phyloP scores from a whole-genome alignment of 2,329 filamentous ascomycete species.

The Gaeumannomyces sp. region DNA sequence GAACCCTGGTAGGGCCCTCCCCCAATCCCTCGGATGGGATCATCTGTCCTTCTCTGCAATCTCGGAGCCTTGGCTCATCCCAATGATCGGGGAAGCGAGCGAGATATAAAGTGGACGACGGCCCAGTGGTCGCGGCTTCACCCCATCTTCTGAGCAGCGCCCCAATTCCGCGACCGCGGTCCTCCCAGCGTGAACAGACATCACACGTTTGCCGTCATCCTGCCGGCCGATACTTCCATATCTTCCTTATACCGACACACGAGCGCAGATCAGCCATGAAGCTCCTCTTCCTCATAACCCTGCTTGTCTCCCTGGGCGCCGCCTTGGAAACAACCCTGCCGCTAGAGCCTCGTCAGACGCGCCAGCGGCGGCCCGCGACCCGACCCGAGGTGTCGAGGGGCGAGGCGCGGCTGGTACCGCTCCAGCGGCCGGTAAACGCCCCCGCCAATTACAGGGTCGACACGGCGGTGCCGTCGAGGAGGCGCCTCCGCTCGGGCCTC shows the following conservation, averaged over 20 bases:
- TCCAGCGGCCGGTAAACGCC: conserved; percentile 15
- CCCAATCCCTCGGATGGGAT: too few relatives aligned
- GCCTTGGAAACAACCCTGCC: conserved; percentile 15
- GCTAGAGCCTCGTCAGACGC: conserved; percentile 13
- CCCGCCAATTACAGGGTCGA: conserved; percentile 19
- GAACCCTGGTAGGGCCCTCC: too few relatives aligned
- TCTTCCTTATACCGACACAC: background rate
- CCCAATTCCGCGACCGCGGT: too few relatives aligned
- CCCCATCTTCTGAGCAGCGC: too few relatives aligned
- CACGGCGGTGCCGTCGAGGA: conserved; percentile 17
- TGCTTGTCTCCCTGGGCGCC: conserved; percentile 20
- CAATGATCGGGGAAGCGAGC: too few relatives aligned
- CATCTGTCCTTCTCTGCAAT: too few relatives aligned
- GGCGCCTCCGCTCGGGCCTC: conserved; percentile 19
- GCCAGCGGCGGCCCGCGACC: conserved; percentile 12
- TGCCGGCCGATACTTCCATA: too few relatives aligned
- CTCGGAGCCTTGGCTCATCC: too few relatives aligned
- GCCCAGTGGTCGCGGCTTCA: too few relatives aligned
- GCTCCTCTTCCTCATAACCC: conserved; percentile 18
- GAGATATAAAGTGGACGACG: too few relatives aligned
- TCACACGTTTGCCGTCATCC: too few relatives aligned
- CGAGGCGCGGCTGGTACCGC: conserved; percentile 13
- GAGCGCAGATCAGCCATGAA: conserved; percentile 19
- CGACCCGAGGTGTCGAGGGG: conserved; percentile 13
- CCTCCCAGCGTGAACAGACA: too few relatives aligned